Conservation (phyloP, 1,139 yeast genomes). For the Sugiyamaella grinbergsii region DNA sequence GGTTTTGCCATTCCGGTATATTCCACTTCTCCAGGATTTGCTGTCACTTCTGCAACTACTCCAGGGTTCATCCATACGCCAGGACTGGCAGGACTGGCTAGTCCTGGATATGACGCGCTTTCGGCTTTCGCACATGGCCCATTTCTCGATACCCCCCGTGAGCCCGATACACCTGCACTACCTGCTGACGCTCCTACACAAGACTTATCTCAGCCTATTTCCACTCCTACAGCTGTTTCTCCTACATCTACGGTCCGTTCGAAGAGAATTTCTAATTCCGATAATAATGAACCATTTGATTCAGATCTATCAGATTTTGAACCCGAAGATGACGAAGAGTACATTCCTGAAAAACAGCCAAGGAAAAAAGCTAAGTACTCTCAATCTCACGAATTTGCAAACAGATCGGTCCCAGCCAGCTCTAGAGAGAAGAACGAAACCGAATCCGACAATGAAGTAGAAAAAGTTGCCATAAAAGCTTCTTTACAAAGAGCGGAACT, state of each 20-base stretch:
- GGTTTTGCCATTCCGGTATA: neutral
- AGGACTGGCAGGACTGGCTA: too few relatives aligned
- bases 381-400: too few relatives aligned
- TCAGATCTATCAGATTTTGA: neutral
- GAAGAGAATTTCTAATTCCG: too few relatives aligned
- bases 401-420: too few relatives aligned
- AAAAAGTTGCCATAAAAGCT: neutral
- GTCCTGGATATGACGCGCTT: too few relatives aligned
- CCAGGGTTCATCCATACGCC: neutral
- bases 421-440: too few relatives aligned
- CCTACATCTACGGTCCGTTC: too few relatives aligned
- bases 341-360: neutral
- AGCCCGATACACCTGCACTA: neutral
- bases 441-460: neutral
- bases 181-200: neutral
- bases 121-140: too few relatives aligned
- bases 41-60: neutral
- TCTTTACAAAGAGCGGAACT: too few relatives aligned
- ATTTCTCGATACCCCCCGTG: neutral
- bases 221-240: neutral
- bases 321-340: neutral
- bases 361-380: conserved; percentile 1
- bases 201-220: neutral
- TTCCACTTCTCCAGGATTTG: neutral
- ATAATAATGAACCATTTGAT: neutral